Percentiles rank a stretch among this genome's conserved stretches.
phyloP scores from a whole-genome alignment of 2,329 filamentous ascomycete genomes.

The Sclerotinia glacialis region DNA sequence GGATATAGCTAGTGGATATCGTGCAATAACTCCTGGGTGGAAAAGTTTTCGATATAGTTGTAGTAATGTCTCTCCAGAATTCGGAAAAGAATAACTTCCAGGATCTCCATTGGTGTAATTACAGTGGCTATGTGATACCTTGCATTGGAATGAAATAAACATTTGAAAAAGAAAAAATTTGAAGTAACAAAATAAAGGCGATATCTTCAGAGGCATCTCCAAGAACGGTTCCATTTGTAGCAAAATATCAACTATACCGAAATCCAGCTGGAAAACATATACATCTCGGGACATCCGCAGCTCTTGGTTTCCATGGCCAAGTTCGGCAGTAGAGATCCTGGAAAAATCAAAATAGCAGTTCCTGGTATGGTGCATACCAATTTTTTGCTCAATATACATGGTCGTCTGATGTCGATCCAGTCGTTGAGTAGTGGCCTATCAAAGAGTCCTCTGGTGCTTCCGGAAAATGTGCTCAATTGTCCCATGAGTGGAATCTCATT shows the following conservation, averaged over 20 bases:
- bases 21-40: neutral
- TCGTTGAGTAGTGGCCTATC: neutral
- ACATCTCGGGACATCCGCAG: conserved; percentile 1
- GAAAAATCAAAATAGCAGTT: neutral
- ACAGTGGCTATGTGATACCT: neutral
- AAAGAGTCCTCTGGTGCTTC: neutral
- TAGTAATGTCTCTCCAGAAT: neutral
- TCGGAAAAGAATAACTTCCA: neutral
- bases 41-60: neutral
- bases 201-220: neutral
- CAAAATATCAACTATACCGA: neutral
- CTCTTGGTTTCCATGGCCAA: neutral
- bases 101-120: neutral
- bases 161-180: neutral
- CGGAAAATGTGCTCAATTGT: neutral
- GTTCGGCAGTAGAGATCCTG: conserved; percentile 2
- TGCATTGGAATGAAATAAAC: neutral
- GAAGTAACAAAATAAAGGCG: neutral
- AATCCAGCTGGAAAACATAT: neutral
- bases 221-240: neutral
- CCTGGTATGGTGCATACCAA: neutral
- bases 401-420: neutral
- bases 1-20: neutral
- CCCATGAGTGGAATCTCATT: neutral
- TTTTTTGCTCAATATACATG: neutral